phyloP scores from a whole-genome alignment of 306 rosid species.

The Ammopiptanthus mongolicus region DNA sequence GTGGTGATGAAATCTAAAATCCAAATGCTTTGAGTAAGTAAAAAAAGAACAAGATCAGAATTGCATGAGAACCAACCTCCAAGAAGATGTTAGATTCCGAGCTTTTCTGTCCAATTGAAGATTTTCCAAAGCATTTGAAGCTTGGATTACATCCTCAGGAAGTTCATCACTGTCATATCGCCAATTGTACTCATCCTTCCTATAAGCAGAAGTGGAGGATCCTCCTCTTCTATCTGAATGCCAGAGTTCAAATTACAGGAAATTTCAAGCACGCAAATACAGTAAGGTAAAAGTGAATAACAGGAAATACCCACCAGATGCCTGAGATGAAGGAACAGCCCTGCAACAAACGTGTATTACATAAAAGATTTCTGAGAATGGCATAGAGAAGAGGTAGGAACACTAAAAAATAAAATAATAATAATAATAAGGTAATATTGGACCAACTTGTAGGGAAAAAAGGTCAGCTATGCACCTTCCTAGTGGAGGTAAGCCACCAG shows the following conservation, averaged over 20 bases:
- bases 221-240: constrained; percentile 95
- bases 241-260: constrained; percentile 38
- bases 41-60: not conserved
- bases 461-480: constrained; percentile 64
- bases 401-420: not conserved
- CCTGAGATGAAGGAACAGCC: constrained; percentile 74
- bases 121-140: constrained; percentile 85
- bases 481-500: constrained; percentile 88
- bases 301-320: constrained; percentile 69
- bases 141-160: constrained; percentile 77
- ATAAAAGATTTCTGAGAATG: constrained; percentile 15
- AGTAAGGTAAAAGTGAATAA: constrained; percentile 6
- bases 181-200: constrained; percentile 96
- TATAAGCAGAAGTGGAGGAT: constrained; percentile 67
- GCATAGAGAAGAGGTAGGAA: not conserved
- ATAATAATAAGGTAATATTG: not conserved
- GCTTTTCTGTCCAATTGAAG: constrained; percentile 97
- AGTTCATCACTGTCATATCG: constrained; percentile 83
- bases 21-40: not conserved
- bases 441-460: constrained; percentile 10
- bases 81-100: constrained; percentile 93
- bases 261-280: constrained; percentile 27
- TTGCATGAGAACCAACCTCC: constrained; percentile 69
- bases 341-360: constrained; percentile 38
- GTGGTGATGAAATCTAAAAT: not conserved